A percentile compares a stretch with the other conserved stretches of the same genome.
phyloP scores from a whole-genome alignment of 2,329 filamentous ascomycete species.

The Trichoderma hamatum region DNA sequence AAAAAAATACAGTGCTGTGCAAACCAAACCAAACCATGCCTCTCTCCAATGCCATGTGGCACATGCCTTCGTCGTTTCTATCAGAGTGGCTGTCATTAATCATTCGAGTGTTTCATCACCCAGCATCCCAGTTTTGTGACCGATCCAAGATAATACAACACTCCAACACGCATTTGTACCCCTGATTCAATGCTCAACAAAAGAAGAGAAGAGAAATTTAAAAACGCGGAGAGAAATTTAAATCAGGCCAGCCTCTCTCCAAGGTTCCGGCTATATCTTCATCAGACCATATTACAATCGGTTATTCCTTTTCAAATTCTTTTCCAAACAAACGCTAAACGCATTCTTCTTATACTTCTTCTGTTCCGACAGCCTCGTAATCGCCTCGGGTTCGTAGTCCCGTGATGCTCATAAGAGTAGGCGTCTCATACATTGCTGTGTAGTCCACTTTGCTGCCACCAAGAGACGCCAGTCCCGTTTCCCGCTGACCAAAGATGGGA shows the following conservation, averaged over 20 bases:
- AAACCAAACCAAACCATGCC: constrained; percentile 13
- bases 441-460: constrained; percentile 84
- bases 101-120: constrained; percentile 11
- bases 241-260: background rate
- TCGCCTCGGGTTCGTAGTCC: constrained; percentile 55
- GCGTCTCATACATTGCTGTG: constrained; percentile 84
- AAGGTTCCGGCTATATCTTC: background rate
- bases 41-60: constrained; percentile 13
- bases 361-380: constrained; percentile 65
- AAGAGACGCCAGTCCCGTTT: constrained; percentile 74
- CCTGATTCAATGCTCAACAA: background rate
- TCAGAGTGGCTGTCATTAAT: constrained; percentile 18
- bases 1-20: constrained; percentile 3
- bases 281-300: constrained; percentile 14
- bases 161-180: constrained; percentile 6
- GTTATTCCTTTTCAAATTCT: background rate
- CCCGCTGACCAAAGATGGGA: constrained; percentile 74
- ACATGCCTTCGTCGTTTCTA: constrained; percentile 11
- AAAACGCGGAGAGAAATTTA: background rate
- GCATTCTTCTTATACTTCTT: constrained; percentile 58
- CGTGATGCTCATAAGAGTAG: constrained; percentile 65
- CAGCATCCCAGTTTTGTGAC: constrained; percentile 1
- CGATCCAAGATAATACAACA: constrained; percentile 19
- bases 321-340: constrained; percentile 10
- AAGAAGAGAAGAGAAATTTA: background rate